phyloP scores from a whole-genome alignment of 306 rosid species.

The Cucumis cinereus region DNA sequence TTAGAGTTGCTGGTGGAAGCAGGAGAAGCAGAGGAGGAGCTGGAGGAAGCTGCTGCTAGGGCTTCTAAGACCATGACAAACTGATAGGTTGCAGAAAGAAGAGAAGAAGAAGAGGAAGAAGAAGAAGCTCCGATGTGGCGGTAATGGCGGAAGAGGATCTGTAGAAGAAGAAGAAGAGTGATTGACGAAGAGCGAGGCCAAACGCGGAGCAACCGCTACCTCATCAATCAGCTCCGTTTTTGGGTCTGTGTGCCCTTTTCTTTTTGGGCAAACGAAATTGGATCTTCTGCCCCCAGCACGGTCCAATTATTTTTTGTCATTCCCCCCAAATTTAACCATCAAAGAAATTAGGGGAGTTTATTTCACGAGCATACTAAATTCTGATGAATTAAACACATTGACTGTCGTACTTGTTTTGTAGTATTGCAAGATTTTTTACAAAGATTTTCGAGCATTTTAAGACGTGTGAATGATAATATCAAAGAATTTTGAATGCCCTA shows the following conservation, averaged over 20 bases:
- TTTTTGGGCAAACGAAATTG: neutral
- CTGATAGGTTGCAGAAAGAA: neutral
- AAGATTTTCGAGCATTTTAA: no score
- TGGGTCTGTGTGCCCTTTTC: conserved; percentile 1
- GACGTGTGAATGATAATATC: no score
- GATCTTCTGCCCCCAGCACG: neutral
- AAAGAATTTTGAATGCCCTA: no score
- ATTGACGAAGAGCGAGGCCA: neutral
- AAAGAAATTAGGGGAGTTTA: no score
- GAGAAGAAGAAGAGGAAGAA: neutral
- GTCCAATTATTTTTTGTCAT: neutral
- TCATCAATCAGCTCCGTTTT: conserved; percentile 7
- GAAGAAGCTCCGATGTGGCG: neutral
- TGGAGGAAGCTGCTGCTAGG: conserved; percentile 9
- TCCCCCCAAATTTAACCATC: no score
- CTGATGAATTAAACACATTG: no score
- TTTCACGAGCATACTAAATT: no score
- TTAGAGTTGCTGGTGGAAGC: conserved; percentile 6
- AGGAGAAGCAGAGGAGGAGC: conserved; percentile 4
- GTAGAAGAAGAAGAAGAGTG: conserved; percentile 2
- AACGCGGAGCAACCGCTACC: conserved; percentile 7
- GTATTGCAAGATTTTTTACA: no score
- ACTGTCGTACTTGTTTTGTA: no score
- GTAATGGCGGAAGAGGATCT: neutral
- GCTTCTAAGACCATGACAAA: conserved; percentile 6